phyloP scores from a whole-genome alignment of 108 stramenopile species.

The Pelagomonas calceolata region DNA sequence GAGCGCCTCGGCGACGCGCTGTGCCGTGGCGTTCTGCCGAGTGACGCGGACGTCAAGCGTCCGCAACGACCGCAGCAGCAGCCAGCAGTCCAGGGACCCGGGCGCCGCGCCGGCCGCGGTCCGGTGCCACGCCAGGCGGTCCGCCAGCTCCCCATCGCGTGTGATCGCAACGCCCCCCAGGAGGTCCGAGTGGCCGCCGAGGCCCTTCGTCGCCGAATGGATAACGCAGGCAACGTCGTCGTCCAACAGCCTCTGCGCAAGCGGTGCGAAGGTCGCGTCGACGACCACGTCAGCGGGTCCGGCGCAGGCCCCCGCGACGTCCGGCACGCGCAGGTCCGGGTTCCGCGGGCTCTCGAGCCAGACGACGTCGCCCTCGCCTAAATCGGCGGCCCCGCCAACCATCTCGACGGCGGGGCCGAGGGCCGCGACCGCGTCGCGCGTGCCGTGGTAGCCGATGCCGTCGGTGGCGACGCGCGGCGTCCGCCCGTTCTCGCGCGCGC shows the following conservation, averaged over 20 bases:
- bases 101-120: neutral
- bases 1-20: no score
- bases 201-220: neutral
- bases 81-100: neutral
- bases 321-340: neutral
- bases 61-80: neutral
- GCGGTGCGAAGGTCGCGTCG: neutral
- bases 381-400: neutral
- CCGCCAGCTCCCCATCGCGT: no score
- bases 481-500: neutral
- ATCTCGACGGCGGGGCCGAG: neutral
- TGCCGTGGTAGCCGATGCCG: constrained; percentile 1
- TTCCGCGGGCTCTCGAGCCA: neutral
- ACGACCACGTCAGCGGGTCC: neutral
- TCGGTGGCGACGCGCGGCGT: neutral
- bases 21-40: no score
- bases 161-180: no score
- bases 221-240: no score
- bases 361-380: neutral
- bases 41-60: neutral
- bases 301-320: neutral
- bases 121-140: no score
- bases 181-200: neutral
- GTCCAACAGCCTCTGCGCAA: neutral
- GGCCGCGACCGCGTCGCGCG: neutral